phyloP scores from a whole-genome alignment of 352 stramenopile species.

The Phytophthora pini region DNA sequence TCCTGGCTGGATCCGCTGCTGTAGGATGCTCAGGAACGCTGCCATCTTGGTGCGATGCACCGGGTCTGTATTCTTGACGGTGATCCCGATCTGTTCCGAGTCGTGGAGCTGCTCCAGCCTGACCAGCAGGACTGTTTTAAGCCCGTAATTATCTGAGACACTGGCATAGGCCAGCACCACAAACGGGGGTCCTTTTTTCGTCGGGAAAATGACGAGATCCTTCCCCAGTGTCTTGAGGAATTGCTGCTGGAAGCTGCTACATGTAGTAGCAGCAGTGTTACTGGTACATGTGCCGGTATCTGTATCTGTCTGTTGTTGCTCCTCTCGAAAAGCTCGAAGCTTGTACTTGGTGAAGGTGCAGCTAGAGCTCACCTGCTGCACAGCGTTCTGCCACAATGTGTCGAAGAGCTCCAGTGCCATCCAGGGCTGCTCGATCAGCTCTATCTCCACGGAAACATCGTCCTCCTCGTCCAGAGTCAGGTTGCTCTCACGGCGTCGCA shows the following conservation, averaged over 20 bases:
- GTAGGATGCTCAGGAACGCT: conserved; percentile 58
- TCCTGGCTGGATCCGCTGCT: conserved; percentile 68
- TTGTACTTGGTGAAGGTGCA: conserved; percentile 60
- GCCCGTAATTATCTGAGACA: conserved; percentile 46
- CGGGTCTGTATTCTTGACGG: conserved; percentile 75
- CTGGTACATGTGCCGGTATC: not conserved
- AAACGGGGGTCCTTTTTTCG: conserved; percentile 33
- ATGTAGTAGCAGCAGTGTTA: too few species aligned
- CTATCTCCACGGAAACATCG: conserved; percentile 37
- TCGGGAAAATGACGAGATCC: conserved; percentile 65
- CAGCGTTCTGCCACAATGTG: conserved; percentile 67
- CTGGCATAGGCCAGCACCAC: conserved; percentile 67
- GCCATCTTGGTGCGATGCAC: conserved; percentile 54
- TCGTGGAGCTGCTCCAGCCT: conserved; percentile 72
- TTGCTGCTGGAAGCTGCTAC: conserved; percentile 54
- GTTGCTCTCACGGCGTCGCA: conserved; percentile 68
- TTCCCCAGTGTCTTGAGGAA: conserved; percentile 56
- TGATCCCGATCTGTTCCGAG: conserved; percentile 72
- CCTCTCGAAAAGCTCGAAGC: not conserved
- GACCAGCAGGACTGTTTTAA: conserved; percentile 63
- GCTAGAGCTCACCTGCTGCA: conserved; percentile 57
- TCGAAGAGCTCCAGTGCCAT: conserved; percentile 74
- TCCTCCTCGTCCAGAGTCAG: conserved; percentile 75
- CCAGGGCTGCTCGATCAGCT: conserved; percentile 53
- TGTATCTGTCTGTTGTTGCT: conserved; percentile 1